Evolutionary conservation across 495 filamentous ascomycete genomes (phyloP).

Genomic region (Penicillium subrubescens): DNA sequence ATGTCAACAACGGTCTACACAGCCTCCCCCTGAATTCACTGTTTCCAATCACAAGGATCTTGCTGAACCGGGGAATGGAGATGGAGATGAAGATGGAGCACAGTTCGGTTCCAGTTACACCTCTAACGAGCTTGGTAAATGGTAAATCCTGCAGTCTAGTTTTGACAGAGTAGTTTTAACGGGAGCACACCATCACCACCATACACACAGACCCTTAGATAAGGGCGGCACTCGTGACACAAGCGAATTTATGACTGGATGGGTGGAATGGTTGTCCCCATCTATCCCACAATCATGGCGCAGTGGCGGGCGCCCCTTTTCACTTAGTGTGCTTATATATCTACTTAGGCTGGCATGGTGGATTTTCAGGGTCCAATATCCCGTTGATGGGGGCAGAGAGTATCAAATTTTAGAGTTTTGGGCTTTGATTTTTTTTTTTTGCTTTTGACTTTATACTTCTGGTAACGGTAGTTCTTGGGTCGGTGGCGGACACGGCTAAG

Average conservation of each 20-base stretch:
- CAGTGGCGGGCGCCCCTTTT: not conserved
- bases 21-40: slow-evolving; percentile 36
- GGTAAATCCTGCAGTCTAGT: not conserved
- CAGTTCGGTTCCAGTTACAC: slow-evolving; percentile 8
- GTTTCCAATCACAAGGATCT: slow-evolving; percentile 4
- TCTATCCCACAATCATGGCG: not conserved
- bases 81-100: slow-evolving; percentile 12
- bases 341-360: slow-evolving; percentile 5
- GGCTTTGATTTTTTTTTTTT: slow-evolving; percentile 12
- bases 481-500: slow-evolving; percentile 20
- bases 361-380: slow-evolving; percentile 29
- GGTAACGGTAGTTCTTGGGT: not conserved
- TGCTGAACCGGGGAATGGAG: slow-evolving; percentile 24
- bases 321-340: slow-evolving; percentile 5
- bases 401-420: slow-evolving; percentile 21
- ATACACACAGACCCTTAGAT: slow-evolving; percentile 25
- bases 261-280: not conserved
- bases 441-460: slow-evolving; percentile 2
- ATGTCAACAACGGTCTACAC: slow-evolving; percentile 22
- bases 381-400: slow-evolving; percentile 8
- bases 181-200: not conserved
- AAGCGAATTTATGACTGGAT: not conserved
- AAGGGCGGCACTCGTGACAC: slow-evolving; percentile 5
- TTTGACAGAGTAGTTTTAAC: not conserved
- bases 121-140: not conserved